Percentiles rank a stretch among this genome's conserved stretches.
Evolutionary conservation across 129 eudicot species (phyloP).

Genomic region (Chrysanthemum seticuspe): DNA sequence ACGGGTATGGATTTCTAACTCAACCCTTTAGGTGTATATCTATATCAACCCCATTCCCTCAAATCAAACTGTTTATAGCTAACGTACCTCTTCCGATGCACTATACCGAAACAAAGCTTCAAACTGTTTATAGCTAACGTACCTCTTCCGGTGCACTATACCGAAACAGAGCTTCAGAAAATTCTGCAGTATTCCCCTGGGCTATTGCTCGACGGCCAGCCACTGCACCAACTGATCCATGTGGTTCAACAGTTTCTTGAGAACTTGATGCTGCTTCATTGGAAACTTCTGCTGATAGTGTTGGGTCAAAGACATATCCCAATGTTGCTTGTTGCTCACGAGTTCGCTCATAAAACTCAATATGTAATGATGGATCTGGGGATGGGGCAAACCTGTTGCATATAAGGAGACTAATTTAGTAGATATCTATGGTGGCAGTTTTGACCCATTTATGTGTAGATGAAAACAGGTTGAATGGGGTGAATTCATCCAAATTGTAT

Average conservation of each 20-base stretch:
- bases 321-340: constrained; percentile 57
- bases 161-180: constrained; percentile 65
- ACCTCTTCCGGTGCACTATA: constrained; percentile 81
- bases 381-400: constrained; percentile 62
- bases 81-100: constrained; percentile 63
- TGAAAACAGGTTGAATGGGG: background rate
- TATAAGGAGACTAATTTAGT: constrained; percentile 8
- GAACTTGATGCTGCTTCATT: constrained; percentile 2
- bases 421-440: background rate
- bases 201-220: constrained; percentile 77
- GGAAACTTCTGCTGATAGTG: constrained; percentile 33
- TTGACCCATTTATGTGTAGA: constrained; percentile 3
- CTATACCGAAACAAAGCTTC: constrained; percentile 71
- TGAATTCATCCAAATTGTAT: background rate
- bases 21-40: too few species aligned
- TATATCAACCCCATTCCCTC: background rate
- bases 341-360: constrained; percentile 61
- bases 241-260: constrained; percentile 45
- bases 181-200: constrained; percentile 56
- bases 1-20: too few species aligned
- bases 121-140: constrained; percentile 13
- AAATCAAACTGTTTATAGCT: background rate
- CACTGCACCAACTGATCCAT: constrained; percentile 72
- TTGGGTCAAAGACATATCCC: constrained; percentile 49
- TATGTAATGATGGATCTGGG: constrained; percentile 57